Evolutionary conservation across 2,329 filamentous ascomycete species (phyloP), one percentile per base, ranked within the genome.

Genomic region (Fusarium tanahbumbuense): DNA sequence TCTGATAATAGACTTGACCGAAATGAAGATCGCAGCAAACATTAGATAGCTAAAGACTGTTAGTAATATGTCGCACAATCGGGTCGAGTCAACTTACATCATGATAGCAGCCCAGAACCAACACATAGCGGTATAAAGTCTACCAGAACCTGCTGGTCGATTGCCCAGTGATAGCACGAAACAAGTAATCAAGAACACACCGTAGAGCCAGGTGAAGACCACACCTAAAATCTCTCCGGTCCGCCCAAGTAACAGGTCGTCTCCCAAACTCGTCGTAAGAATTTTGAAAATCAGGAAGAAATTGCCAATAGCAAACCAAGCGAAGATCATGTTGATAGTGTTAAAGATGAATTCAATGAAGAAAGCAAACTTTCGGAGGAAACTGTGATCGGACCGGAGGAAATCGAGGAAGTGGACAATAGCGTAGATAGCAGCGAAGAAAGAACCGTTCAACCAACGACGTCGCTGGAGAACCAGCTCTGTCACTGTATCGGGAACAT

Each of bases 271-370:
- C 13, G 90, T 91, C 2, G 95, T 98, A 70, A 99, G 84, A 78
- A 99, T 98, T 80, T 94, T 94, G 85, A 99, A 99, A 73, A 99
- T 95, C 77, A 99, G 84, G 87, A 98, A 99, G 87, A 99, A 99
- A 83, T 99, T 99, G 77, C 96, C 92, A 77, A 98, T 96, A 75
- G 92, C 93, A 78, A 99, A 98, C 96, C 96, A 99, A 56, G 96
- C 94, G 79, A 98, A 99, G 77, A 99, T 87, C 93, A 98, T 98
- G 85, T 93, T 97, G 81, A 95, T 87, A 2, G 93, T 96, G 81
- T 98, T 94, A 83, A 98, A 99, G 72, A 92, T 84, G 80, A 98
- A 98, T 79, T 99, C 96, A 72, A 98, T 81, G 75, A 97, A 88
- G 81, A 99, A 93, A 86, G 93, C 93, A 64, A 95, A 83, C 80